Conservation (phyloP, 495 filamentous ascomycete species). For the Talaromyces thailandensis region DNA sequence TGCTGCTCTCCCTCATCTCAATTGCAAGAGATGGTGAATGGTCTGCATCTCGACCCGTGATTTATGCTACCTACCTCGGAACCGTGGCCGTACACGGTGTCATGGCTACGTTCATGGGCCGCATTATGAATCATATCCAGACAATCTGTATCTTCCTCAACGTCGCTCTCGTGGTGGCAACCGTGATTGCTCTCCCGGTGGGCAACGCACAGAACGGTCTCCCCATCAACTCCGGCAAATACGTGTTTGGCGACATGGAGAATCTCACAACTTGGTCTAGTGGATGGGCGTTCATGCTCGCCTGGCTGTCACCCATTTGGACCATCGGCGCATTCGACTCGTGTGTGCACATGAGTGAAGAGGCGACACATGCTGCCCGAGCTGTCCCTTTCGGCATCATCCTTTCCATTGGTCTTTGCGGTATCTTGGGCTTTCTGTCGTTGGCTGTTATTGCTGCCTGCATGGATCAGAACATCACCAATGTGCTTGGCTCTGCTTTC, state of each 20-base stretch:
- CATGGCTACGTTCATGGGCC: constrained; percentile 42
- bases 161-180: constrained; percentile 52
- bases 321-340: constrained; percentile 50
- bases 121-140: constrained; percentile 61
- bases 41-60: constrained; percentile 46
- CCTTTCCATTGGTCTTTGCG: constrained; percentile 27
- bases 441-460: constrained; percentile 33
- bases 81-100: constrained; percentile 50
- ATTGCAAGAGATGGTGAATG: constrained; percentile 56
- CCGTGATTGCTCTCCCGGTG: constrained; percentile 56
- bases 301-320: constrained; percentile 61
- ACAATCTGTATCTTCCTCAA: constrained; percentile 55
- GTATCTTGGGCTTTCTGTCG: constrained; percentile 46
- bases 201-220: constrained; percentile 31
- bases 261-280: constrained; percentile 54
- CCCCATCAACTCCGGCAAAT: constrained; percentile 26
- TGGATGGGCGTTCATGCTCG: constrained; percentile 56
- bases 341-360: constrained; percentile 56
- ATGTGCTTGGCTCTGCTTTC: constrained; percentile 22
- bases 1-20: constrained; percentile 48
- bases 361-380: constrained; percentile 51
- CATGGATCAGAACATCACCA: constrained; percentile 29
- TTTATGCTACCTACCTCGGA: constrained; percentile 56
- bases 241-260: constrained; percentile 29
- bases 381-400: constrained; percentile 57